These are phyloP conservation scores for Sarocladium oryzae DNA, from an alignment of 2,329 filamentous ascomycete genomes.

Conservation along the genomic window DNA sequence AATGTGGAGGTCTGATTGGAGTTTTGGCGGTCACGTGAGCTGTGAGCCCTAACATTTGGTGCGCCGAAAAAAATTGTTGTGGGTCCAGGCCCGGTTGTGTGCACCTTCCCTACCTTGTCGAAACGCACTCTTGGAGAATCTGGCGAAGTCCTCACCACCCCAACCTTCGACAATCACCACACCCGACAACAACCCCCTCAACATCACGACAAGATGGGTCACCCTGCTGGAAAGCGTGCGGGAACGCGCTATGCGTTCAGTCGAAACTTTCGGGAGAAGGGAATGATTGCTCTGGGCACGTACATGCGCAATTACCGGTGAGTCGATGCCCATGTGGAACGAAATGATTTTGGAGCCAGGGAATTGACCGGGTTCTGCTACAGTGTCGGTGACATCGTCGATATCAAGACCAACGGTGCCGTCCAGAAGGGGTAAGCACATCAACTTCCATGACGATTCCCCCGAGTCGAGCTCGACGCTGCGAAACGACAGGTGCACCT, in stretches of 20 bases:
- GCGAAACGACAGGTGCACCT: too few species aligned
- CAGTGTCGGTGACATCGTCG: slow-evolving; percentile 96
- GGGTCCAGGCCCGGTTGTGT: too few species aligned
- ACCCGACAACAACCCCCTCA: slow-evolving; percentile 16
- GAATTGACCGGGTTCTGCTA: slow-evolving; percentile 37
- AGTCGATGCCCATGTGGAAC: slow-evolving; percentile 17
- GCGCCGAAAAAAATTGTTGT: slow-evolving; percentile 4
- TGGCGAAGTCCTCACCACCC: too few species aligned
- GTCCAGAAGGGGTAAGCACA: slow-evolving; percentile 85
- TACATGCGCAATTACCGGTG: slow-evolving; percentile 92
- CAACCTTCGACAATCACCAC: background rate
- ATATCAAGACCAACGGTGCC: slow-evolving; percentile 98
- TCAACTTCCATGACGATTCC: slow-evolving; percentile 9
- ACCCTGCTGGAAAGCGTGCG: slow-evolving; percentile 79
- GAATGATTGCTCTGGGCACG: slow-evolving; percentile 86
- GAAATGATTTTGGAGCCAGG: slow-evolving; percentile 10
- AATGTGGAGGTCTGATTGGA: slow-evolving; percentile 22
- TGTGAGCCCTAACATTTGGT: slow-evolving; percentile 21
- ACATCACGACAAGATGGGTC: slow-evolving; percentile 67
- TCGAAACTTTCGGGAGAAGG: slow-evolving; percentile 90
- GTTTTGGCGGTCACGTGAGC: slow-evolving; percentile 9
- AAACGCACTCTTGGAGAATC: too few species aligned
- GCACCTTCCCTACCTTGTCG: too few species aligned
- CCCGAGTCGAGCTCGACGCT: background rate
- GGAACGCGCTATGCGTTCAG: slow-evolving; percentile 93